Conservation (phyloP, 176 grass and related monocot species). For the Oryza coarctata region DNA sequence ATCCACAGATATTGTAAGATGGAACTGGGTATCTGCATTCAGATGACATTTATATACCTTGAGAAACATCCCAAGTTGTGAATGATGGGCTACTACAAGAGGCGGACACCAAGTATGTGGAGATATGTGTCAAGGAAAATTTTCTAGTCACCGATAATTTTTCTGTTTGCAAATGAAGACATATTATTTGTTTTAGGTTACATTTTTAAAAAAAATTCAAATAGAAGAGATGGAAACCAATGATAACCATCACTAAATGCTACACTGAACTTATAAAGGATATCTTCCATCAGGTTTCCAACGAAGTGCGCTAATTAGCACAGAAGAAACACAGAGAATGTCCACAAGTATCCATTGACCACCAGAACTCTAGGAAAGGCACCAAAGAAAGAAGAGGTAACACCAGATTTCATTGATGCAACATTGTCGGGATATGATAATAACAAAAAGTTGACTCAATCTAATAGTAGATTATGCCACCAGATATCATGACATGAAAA, state of each 20-base stretch:
- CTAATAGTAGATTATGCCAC: neutral
- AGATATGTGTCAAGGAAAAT: constrained; percentile 76
- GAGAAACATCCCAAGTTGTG: constrained; percentile 94
- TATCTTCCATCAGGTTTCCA: constrained; percentile 98
- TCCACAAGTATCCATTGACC: constrained; percentile 79
- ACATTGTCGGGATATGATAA: constrained; percentile 82
- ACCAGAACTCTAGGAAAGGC: constrained; percentile 68
- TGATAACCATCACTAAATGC: neutral
- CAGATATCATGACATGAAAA: constrained; percentile 18
- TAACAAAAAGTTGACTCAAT: neutral
- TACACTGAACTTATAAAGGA: constrained; percentile 59
- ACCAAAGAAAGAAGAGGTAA: constrained; percentile 50
- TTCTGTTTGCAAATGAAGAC: constrained; percentile 1
- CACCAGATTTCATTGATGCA: constrained; percentile 64
- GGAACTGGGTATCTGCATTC: neutral
- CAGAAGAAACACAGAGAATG: constrained; percentile 60
- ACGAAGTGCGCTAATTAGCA: constrained; percentile 65
- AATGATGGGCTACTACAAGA: constrained; percentile 82
- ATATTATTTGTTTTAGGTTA: neutral
- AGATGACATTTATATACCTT: constrained; percentile 52
- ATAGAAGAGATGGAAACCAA: constrained; percentile 19
- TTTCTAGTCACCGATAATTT: constrained; percentile 7
- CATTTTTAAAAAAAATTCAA: constrained; percentile 25
- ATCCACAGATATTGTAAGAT: constrained; percentile 7
- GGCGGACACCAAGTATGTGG: constrained; percentile 87